Percentiles rank a stretch among this genome's conserved stretches.
These are phyloP conservation scores for Chytridiales sp. DNA, from an alignment of 371 early-diverging fungal species.

Conservation along the genomic window DNA sequence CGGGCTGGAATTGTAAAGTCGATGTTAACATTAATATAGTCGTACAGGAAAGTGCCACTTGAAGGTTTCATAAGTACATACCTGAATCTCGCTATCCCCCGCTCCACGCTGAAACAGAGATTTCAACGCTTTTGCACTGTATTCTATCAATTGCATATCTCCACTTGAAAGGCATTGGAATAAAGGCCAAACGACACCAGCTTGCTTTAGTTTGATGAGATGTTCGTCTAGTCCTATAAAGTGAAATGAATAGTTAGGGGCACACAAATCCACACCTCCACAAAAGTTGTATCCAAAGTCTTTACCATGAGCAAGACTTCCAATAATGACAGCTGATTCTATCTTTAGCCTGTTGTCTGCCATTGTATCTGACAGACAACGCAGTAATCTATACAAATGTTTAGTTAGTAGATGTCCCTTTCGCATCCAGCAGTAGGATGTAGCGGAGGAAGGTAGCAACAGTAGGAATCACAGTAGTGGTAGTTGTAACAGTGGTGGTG, in stretches of 20 bases:
- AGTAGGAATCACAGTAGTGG: not conserved
- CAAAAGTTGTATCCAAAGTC: not conserved
- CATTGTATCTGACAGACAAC: constrained; percentile 48
- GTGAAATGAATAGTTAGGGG: not conserved
- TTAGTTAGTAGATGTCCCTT: not conserved
- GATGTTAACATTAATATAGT: not conserved
- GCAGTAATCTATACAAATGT: constrained; percentile 52
- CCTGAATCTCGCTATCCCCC: not conserved
- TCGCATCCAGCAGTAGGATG: too few species aligned
- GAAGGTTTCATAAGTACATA: not conserved
- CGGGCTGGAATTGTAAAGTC: constrained; percentile 6
- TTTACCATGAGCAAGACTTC: constrained; percentile 78
- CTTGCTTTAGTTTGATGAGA: constrained; percentile 57
- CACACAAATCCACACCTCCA: not conserved
- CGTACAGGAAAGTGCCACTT: not conserved
- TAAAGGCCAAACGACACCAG: constrained; percentile 64
- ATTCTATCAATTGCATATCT: constrained; percentile 62
- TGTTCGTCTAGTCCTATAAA: constrained; percentile 63
- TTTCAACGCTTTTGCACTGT: constrained; percentile 70
- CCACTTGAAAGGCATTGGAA: constrained; percentile 57
- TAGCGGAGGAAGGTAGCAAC: not conserved
- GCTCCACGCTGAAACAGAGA: constrained; percentile 66
- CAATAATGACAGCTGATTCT: constrained; percentile 71
- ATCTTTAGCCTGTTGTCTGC: constrained; percentile 54
- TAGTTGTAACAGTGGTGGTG: not conserved